Evolutionary conservation across 2,329 filamentous ascomycete genomes (phyloP).

Genomic region (Helotiales sp.): DNA sequence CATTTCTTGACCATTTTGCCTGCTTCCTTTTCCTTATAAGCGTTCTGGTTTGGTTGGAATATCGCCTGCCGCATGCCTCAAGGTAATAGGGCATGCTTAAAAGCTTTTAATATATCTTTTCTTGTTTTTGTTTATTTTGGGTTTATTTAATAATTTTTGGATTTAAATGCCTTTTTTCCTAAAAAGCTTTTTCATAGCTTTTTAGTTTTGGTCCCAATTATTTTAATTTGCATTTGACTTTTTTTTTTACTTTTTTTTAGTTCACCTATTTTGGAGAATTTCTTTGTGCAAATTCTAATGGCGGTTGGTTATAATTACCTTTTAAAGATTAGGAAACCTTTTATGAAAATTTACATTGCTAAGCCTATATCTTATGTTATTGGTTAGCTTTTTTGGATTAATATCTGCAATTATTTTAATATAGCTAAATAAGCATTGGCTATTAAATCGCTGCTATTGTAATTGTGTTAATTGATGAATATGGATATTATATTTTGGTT

Average conservation of each 20-base stretch:
- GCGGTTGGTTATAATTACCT: not conserved
- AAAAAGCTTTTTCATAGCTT: not conserved
- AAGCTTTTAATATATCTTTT: not conserved
- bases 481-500: not conserved
- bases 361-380: not conserved
- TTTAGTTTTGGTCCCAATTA: not conserved
- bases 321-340: slow-evolving; percentile 2
- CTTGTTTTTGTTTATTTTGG: not conserved
- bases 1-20: no score
- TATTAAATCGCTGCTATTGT: not conserved
- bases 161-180: not conserved
- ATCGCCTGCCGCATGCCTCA: no score
- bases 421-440: slow-evolving; percentile 11
- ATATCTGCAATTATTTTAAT: slow-evolving; percentile 8
- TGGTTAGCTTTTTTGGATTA: not conserved
- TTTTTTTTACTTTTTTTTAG: not conserved
- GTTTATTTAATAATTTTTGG: not conserved
- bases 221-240: not conserved
- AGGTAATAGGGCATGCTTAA: not conserved
- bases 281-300: not conserved
- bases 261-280: not conserved
- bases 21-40: no score
- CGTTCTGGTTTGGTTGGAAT: no score
- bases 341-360: not conserved
- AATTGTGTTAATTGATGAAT: not conserved